phyloP scores from a whole-genome alignment of 1,284 basidiomycete species.

The Wolfiporia cocos region DNA sequence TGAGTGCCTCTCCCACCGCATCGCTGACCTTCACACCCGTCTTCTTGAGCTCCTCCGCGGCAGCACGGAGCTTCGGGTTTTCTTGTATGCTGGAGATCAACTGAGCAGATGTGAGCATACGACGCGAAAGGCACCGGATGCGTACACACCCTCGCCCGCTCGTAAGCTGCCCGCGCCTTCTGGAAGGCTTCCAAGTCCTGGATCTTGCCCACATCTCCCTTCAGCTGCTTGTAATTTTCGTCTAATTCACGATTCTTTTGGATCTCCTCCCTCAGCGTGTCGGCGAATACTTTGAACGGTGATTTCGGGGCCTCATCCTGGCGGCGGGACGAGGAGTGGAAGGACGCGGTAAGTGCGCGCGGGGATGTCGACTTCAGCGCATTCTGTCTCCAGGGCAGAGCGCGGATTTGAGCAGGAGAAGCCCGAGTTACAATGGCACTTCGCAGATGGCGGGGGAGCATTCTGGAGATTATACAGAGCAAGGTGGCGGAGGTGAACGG shows the following conservation, averaged over 20 bases:
- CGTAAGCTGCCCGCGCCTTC: constrained; percentile 85
- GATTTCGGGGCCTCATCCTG: constrained; percentile 75
- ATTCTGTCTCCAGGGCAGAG: constrained; percentile 16
- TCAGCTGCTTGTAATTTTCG: constrained; percentile 94
- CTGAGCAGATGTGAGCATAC: constrained; percentile 41
- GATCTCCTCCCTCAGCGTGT: constrained; percentile 89
- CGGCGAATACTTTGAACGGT: constrained; percentile 95
- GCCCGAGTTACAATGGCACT: constrained; percentile 19
- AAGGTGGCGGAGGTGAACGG: background rate
- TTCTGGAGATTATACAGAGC: constrained; percentile 2
- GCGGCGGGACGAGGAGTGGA: constrained; percentile 62
- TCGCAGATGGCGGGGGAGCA: constrained; percentile 27
- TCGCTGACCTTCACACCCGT: constrained; percentile 91
- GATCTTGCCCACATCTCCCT: constrained; percentile 95
- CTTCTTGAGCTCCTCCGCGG: constrained; percentile 87
- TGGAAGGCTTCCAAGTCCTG: constrained; percentile 98
- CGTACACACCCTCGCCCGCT: constrained; percentile 79
- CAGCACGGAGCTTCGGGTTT: constrained; percentile 87
- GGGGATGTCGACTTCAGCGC: constrained; percentile 13
- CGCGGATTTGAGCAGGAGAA: constrained; percentile 22
- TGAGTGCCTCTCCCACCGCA: constrained; percentile 87
- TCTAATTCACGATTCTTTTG: constrained; percentile 92
- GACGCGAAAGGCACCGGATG: too few relatives aligned
- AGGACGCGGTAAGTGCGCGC: constrained; percentile 29
- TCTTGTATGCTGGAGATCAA: constrained; percentile 93